phyloP scores from a whole-genome alignment of 2,329 filamentous ascomycete species.

The Sclerotinia nivalis region DNA sequence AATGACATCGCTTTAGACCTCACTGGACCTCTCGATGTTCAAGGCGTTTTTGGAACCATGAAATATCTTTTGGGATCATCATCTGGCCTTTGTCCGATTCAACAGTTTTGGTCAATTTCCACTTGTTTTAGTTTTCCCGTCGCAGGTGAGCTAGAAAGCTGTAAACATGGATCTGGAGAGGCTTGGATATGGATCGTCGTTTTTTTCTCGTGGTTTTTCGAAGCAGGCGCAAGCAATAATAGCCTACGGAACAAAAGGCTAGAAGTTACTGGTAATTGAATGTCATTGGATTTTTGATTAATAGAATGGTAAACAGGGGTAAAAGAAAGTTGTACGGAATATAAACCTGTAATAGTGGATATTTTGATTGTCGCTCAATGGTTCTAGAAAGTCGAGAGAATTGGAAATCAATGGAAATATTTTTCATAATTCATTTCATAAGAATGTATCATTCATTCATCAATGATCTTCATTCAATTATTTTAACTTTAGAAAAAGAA shows the following conservation, averaged over 20 bases:
- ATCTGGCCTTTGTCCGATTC: background rate
- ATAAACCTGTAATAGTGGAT: background rate
- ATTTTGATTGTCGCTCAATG: background rate
- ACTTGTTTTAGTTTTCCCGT: background rate
- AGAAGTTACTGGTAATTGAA: background rate
- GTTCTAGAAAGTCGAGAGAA: conserved; percentile 1
- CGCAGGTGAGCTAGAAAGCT: background rate
- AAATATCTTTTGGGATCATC: background rate
- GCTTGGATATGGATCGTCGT: background rate
- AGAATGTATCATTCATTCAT: background rate
- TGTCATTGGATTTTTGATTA: background rate
- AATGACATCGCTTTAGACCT: no score
- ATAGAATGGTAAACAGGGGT: background rate
- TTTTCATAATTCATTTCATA: background rate
- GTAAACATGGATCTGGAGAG: background rate
- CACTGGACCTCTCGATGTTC: background rate
- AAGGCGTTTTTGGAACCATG: background rate
- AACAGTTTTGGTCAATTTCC: background rate
- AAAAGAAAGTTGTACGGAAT: background rate
- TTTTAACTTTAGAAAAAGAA: background rate
- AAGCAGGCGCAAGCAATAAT: background rate
- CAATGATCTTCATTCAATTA: background rate
- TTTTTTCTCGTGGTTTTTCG: background rate
- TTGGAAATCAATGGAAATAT: background rate
- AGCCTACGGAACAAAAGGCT: background rate